Base-by-base conservation (phyloP, 2,329 filamentous ascomycete species). In the Pleoardoris graminearum region DNA sequence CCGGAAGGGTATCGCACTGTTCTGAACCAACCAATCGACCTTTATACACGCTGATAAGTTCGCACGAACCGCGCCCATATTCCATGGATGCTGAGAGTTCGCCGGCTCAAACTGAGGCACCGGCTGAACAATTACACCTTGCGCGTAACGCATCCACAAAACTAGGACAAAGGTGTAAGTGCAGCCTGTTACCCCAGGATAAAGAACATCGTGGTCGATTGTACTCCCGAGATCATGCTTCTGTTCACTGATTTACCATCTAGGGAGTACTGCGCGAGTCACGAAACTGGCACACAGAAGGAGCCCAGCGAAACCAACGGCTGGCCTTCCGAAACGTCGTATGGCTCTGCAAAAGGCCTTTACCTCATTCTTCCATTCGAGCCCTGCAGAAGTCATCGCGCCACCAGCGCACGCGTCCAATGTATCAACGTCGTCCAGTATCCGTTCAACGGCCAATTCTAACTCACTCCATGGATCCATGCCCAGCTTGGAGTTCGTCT, bases 401-500 rank as follows among this genome's bases (percentile, higher is more conserved):
- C 30, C 54, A 22, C 50, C 42, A 32, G 12, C 25, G 3, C 55
- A 46, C 27, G 46, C 43, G 10, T 51, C 50, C 17, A 43, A 44
- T 42, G 50, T 43, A 14, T 68, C 63, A 12, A 58, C 57, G n/a
- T 48, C 60, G 14, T 65, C 67, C 2, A 67, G 62, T 33, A 56
- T 52, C 42, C 55, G 48, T 17, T 66, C 68, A 10, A 57, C 42
- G 21, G 22, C 51, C 37, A 47, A 38, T 17, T 44, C 43, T 3
- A 22, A 48, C 10, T 68, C 66, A 2, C 14, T 54, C 6, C 47
- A 62, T 21, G 61, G 59, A 14, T 68, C 63, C 5, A 36, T 63
- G 33, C 63, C 61, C 12, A 72, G 65, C 36, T 25, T 73, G 7
- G 70, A 73, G 21, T 32, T 74, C 12, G 59, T 73, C 0, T 68